These are phyloP conservation scores for Verticillium tricorpus DNA, from an alignment of 2,329 filamentous ascomycete genomes.

Conservation along the genomic window DNA sequence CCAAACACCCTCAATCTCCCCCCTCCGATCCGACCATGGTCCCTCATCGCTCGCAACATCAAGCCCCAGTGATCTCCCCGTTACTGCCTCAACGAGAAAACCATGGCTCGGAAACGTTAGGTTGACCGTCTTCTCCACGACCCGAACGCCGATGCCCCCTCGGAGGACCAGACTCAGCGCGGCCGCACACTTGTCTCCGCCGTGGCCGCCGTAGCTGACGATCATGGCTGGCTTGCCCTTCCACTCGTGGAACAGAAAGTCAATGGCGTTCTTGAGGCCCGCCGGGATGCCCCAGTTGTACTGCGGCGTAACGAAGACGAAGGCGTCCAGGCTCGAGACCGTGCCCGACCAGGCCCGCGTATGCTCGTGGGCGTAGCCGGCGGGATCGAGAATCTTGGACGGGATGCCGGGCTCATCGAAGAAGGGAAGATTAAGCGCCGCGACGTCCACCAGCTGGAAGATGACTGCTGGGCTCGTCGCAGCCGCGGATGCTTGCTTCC, in stretches of 20 bases:
- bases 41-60: not conserved
- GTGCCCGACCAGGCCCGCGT: conserved; percentile 27
- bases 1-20: not conserved
- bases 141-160: not conserved
- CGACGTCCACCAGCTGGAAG: not conserved
- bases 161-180: not conserved
- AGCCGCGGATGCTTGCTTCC: not conserved
- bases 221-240: conserved; percentile 47
- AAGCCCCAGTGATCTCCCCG: not conserved
- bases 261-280: conserved; percentile 56
- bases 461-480: not conserved
- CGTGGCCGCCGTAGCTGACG: conserved; percentile 48
- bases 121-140: not conserved
- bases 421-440: not conserved
- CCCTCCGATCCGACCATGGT: not conserved
- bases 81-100: not conserved
- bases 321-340: conserved; percentile 25
- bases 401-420: conserved; percentile 27
- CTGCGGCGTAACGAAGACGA: conserved; percentile 44
- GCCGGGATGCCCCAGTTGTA: conserved; percentile 54
- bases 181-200: conserved; percentile 22
- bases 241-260: conserved; percentile 58
- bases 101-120: not conserved
- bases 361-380: conserved; percentile 26
- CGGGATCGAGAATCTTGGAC: conserved; percentile 18